Evolutionary conservation across 2,329 filamentous ascomycete genomes (phyloP), one percentile per base, ranked within the genome.

Genomic region (Penicillium griseofulvum): DNA sequence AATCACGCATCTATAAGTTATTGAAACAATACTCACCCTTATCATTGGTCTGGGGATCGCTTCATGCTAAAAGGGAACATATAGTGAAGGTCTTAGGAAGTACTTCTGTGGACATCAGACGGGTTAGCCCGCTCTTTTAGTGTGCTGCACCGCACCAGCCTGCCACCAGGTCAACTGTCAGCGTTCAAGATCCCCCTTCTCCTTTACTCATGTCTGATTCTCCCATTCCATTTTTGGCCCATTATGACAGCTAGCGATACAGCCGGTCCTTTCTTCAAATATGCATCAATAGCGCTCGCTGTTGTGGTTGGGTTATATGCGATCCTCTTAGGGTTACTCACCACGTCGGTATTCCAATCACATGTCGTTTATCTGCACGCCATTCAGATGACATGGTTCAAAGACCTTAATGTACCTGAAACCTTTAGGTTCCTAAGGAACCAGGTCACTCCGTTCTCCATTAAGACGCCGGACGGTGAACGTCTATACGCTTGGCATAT

Each of bases 341-440:
- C 77, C 0, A 72, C 64, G 0, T 49, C 77, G 10, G 73, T 64
- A 19, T 70, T 84, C 33, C 83, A 86, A 68, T 73, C 76, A 17
- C 81, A 86, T 60, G 79, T 78, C 28, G 80, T 85, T 24, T 85
- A 85, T 61, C 74, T 86, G 1, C 77, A 86, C 61, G 70, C 72
- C 2, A 69, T 84, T 7, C 78, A 77, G 6, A 74, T 83, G 65
- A 84, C 82, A 16, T 83, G 81, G 80, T 80, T 78, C 60, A 77
- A 79, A 62, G 74, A 81, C 56, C 71, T 81, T 16, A 73, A 81
- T 60, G 58, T 76, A 4, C 78, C 78, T 1, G 79, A 81, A 60
- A 65, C 70, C 37, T 81, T 75, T 70, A 73, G 79, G 3, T 81
- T 81, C 52, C 61, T 81, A 8, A 72, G 71, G 34, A 78, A 79